Percentiles rank a stretch among this genome's conserved stretches.
Conservation (phyloP, 1,284 basidiomycete species). For the Microbotryum intermedium region DNA sequence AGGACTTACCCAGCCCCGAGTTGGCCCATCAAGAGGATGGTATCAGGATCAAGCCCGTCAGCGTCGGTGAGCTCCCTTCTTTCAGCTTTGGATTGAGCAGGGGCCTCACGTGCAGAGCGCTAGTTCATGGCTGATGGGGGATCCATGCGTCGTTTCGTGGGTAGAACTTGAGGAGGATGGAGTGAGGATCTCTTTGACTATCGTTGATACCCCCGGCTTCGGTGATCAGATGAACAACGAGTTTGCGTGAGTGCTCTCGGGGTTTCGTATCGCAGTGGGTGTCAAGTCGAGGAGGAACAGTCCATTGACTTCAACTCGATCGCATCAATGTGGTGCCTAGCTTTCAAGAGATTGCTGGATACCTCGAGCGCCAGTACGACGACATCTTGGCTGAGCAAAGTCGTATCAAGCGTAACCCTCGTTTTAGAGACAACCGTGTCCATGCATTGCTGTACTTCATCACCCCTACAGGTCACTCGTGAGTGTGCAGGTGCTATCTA, state of each 20-base stretch:
- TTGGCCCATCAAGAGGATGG: conserved; percentile 89
- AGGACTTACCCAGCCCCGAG: conserved; percentile 73
- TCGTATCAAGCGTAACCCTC: conserved; percentile 97
- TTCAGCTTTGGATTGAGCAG: neutral
- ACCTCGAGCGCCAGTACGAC: conserved; percentile 97
- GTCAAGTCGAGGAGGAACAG: neutral
- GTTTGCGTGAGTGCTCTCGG: conserved; percentile 62
- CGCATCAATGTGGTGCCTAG: conserved; percentile 43
- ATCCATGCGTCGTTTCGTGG: neutral
- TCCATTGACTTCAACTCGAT: neutral
- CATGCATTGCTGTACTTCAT: conserved; percentile 99
- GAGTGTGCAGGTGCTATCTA: too few relatives aligned
- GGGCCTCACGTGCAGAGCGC: neutral
- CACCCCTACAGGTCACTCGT: conserved; percentile 79
- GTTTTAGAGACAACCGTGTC: conserved; percentile 88
- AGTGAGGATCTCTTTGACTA: conserved; percentile 90
- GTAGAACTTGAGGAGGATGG: conserved; percentile 95
- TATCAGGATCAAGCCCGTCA: conserved; percentile 88
- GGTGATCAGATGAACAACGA: conserved; percentile 98
- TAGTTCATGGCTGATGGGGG: neutral
- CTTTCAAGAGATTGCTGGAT: conserved; percentile 89
- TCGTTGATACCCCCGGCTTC: conserved; percentile 97
- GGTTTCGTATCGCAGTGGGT: neutral
- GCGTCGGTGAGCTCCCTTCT: conserved; percentile 60
- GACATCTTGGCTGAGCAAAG: conserved; percentile 97